phyloP scores from a whole-genome alignment of 2,329 filamentous ascomycete genomes.

The Arthrobotrys megalospora region DNA sequence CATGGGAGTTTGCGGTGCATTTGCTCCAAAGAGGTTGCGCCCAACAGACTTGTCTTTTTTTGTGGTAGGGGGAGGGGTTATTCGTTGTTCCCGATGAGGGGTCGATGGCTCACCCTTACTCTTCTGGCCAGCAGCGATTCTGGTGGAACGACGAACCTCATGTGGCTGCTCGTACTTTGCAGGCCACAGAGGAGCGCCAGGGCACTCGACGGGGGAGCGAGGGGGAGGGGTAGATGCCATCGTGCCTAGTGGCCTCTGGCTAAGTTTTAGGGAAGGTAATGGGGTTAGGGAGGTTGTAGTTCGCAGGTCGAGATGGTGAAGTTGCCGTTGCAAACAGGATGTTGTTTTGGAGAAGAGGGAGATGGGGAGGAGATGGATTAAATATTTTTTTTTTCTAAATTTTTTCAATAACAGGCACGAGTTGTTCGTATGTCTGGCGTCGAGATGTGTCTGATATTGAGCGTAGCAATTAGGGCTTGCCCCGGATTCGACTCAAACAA shows the following conservation, averaged over 20 bases:
- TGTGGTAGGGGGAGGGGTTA: slow-evolving; percentile 51
- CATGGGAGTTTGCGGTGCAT: slow-evolving; percentile 46
- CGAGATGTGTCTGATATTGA: background rate
- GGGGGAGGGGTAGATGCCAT: slow-evolving; percentile 56
- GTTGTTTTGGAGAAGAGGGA: slow-evolving; percentile 7
- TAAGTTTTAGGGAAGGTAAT: background rate
- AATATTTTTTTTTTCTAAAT: slow-evolving; percentile 12
- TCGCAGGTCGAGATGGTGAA: slow-evolving; percentile 1
- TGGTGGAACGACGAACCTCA: slow-evolving; percentile 50
- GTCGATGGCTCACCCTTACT: slow-evolving; percentile 48
- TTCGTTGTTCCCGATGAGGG: slow-evolving; percentile 34
- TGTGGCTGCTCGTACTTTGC: slow-evolving; percentile 54
- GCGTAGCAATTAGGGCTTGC: slow-evolving; percentile 8
- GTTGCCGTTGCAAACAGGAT: slow-evolving; percentile 10
- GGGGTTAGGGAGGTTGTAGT: background rate
- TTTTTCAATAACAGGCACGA: background rate
- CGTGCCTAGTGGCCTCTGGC: slow-evolving; percentile 42
- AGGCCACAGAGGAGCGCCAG: slow-evolving; percentile 50
- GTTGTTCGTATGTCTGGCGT: slow-evolving; percentile 1
- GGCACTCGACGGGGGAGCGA: slow-evolving; percentile 40
- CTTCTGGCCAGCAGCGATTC: slow-evolving; percentile 51
- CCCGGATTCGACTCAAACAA: background rate
- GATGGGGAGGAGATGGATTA: slow-evolving; percentile 1
- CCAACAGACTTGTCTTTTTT: slow-evolving; percentile 46
- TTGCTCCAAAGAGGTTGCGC: slow-evolving; percentile 23